Conservation (phyloP, 2,329 filamentous ascomycete genomes). For the Amylocarpus encephaloides region DNA sequence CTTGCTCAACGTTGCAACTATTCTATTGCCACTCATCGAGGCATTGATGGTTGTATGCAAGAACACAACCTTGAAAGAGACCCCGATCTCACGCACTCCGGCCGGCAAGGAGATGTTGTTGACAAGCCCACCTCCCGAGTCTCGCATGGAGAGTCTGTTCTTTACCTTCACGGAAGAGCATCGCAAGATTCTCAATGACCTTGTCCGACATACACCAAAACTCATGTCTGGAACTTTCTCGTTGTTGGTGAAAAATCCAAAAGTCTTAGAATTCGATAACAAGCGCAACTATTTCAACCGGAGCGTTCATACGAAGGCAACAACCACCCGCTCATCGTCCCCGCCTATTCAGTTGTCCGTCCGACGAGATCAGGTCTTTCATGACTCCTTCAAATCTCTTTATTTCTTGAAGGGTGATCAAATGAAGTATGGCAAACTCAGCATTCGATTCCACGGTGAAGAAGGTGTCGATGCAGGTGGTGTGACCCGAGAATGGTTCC, state of each 20-base stretch:
- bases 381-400: slow-evolving; percentile 96
- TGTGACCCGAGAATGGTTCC: slow-evolving; percentile 98
- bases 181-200: slow-evolving; percentile 93
- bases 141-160: slow-evolving; percentile 82
- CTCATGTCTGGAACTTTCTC: slow-evolving; percentile 98
- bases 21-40: slow-evolving; percentile 88
- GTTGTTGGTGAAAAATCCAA: slow-evolving; percentile 93
- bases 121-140: slow-evolving; percentile 71
- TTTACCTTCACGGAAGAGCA: slow-evolving; percentile 98
- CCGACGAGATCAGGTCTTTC: slow-evolving; percentile 90
- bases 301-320: slow-evolving; percentile 72
- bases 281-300: slow-evolving; percentile 99
- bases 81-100: slow-evolving; percentile 29
- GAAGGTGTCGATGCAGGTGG: slow-evolving; percentile 97
- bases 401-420: slow-evolving; percentile 96
- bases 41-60: slow-evolving; percentile 99
- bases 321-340: slow-evolving; percentile 62
- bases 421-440: slow-evolving; percentile 98
- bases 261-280: slow-evolving; percentile 98
- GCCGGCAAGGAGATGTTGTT: slow-evolving; percentile 61
- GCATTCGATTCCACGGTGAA: slow-evolving; percentile 93
- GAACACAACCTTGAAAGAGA: slow-evolving; percentile 63
- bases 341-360: slow-evolving; percentile 79
- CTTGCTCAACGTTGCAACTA: slow-evolving; percentile 95
- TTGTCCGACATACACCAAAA: slow-evolving; percentile 93